These are phyloP conservation scores for Teratosphaeria viscida DNA, from an alignment of 2,329 filamentous ascomycete genomes.

Conservation along the genomic window DNA sequence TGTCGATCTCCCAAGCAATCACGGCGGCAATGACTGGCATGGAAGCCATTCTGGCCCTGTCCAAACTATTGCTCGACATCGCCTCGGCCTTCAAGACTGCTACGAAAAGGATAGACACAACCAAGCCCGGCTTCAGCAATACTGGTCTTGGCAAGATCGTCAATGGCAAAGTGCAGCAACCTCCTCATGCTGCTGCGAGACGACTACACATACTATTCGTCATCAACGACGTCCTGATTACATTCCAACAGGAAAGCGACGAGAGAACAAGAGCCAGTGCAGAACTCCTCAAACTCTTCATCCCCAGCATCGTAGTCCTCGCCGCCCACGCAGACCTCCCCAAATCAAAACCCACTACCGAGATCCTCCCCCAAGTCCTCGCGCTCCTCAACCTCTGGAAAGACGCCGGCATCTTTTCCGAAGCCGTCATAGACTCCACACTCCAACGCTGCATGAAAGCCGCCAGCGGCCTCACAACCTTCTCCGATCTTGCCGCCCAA, in stretches of 20 bases:
- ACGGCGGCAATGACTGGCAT: background rate
- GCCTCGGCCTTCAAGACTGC: background rate
- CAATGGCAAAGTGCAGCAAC: slow-evolving; percentile 6
- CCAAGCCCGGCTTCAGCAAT: background rate
- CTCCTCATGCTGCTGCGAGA: slow-evolving; percentile 10
- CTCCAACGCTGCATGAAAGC: background rate
- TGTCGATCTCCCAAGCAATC: background rate
- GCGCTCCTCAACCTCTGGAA: background rate
- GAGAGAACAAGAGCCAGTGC: background rate
- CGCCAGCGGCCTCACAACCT: background rate
- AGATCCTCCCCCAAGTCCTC: background rate
- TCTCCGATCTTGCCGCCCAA: background rate
- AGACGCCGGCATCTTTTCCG: background rate
- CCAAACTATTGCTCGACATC: background rate
- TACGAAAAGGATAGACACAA: background rate
- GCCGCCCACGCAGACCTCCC: background rate
- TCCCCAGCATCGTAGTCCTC: background rate
- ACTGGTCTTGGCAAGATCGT: background rate
- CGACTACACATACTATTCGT: slow-evolving; percentile 15
- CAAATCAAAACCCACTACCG: background rate
- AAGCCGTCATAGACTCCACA: background rate
- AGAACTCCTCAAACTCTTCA: background rate
- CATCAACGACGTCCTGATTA: slow-evolving; percentile 11
- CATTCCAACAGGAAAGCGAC: background rate
- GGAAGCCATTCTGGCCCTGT: background rate